phyloP scores from a whole-genome alignment of 1,284 basidiomycete species.

The Pterulicium gracile region DNA sequence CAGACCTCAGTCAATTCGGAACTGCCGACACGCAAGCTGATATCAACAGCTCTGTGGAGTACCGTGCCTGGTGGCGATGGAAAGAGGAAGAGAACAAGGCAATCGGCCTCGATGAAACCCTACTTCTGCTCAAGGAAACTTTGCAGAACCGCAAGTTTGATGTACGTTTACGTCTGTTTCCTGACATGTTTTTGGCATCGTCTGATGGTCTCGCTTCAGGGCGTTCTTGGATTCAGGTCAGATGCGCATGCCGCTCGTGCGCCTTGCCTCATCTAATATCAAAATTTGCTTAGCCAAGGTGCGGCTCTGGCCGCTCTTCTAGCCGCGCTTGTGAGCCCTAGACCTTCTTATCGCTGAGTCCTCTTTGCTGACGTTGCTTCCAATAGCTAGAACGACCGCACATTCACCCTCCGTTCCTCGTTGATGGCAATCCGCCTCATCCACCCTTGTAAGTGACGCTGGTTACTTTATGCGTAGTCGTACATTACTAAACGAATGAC shows the following conservation, averaged over 20 bases:
- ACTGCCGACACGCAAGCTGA: slow-evolving; percentile 36
- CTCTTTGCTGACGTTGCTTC: slow-evolving; percentile 2
- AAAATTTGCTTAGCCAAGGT: slow-evolving; percentile 49
- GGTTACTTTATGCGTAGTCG: too few relatives aligned
- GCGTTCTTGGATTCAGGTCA: slow-evolving; percentile 80
- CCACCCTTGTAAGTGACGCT: slow-evolving; percentile 51
- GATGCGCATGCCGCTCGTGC: slow-evolving; percentile 9
- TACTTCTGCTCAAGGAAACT: slow-evolving; percentile 13
- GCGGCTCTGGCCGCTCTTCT: slow-evolving; percentile 72
- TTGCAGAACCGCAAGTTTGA: not conserved
- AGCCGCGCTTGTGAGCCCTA: slow-evolving; percentile 51
- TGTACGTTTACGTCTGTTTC: slow-evolving; percentile 10
- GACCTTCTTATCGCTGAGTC: not conserved
- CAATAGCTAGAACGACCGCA: slow-evolving; percentile 19
- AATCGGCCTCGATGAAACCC: slow-evolving; percentile 48
- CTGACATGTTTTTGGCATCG: slow-evolving; percentile 38
- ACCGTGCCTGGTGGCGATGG: slow-evolving; percentile 64
- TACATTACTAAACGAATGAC: too few relatives aligned
- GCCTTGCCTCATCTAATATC: not conserved
- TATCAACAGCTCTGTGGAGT: slow-evolving; percentile 47
- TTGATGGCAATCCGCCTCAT: slow-evolving; percentile 53
- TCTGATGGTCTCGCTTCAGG: slow-evolving; percentile 43
- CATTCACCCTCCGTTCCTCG: slow-evolving; percentile 53
- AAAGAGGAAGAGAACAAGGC: slow-evolving; percentile 39
- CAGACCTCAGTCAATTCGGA: slow-evolving; percentile 54